These are phyloP conservation scores for Solanum verrucosum DNA, from an alignment of 257 asterid genomes.

Conservation along the genomic window DNA sequence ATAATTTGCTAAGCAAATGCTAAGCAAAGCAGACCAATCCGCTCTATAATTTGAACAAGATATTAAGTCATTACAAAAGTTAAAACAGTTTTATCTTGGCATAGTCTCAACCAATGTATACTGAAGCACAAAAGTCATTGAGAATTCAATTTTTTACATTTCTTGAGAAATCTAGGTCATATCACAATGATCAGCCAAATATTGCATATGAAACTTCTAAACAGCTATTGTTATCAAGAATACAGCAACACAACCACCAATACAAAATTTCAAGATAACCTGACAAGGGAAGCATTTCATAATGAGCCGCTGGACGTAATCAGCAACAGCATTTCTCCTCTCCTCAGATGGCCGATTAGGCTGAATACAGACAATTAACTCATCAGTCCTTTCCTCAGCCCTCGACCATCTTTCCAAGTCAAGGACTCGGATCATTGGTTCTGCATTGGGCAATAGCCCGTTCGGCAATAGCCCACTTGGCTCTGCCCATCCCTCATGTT, in stretches of 20 bases:
- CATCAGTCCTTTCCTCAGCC: constrained; percentile 86
- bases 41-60: neutral
- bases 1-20: neutral
- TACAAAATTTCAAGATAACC: constrained; percentile 11
- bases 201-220: neutral
- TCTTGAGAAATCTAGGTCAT: neutral
- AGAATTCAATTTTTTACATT: neutral
- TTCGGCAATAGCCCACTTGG: constrained; percentile 59
- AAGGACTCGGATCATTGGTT: constrained; percentile 44
- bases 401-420: constrained; percentile 75
- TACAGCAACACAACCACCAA: neutral
- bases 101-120: neutral
- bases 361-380: constrained; percentile 82
- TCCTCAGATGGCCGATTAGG: constrained; percentile 53
- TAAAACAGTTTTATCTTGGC: neutral
- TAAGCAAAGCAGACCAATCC: neutral
- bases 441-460: constrained; percentile 77
- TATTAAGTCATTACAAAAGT: neutral
- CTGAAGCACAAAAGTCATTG: neutral
- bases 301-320: constrained; percentile 23
- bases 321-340: constrained; percentile 23
- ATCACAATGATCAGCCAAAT: neutral
- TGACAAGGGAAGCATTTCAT: constrained; percentile 22
- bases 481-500: constrained; percentile 71
- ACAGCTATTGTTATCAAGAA: neutral